These are phyloP conservation scores for Globisporangium polare DNA, from an alignment of 352 stramenopile species.

Conservation along the genomic window DNA sequence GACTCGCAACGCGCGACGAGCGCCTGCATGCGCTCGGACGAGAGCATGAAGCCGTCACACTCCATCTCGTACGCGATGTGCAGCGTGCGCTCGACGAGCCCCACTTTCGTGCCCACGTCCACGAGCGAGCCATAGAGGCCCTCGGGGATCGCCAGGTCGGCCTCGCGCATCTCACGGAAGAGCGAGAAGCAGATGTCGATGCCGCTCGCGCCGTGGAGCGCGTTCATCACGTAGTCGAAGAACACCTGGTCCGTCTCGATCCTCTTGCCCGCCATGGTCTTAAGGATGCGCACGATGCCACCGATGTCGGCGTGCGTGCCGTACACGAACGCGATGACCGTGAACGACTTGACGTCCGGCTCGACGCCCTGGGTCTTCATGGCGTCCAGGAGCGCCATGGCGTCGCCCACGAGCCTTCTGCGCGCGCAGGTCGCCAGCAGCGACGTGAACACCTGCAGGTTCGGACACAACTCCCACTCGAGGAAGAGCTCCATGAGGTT, in stretches of 20 bases:
- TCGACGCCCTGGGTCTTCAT: slow-evolving; percentile 44
- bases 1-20: slow-evolving; percentile 46
- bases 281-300: slow-evolving; percentile 40
- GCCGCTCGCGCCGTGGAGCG: slow-evolving; percentile 43
- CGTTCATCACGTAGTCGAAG: slow-evolving; percentile 61
- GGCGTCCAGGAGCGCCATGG: slow-evolving; percentile 41
- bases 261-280: slow-evolving; percentile 32
- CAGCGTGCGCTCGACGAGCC: slow-evolving; percentile 64
- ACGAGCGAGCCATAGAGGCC: slow-evolving; percentile 61
- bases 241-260: slow-evolving; percentile 50
- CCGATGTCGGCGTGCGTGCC: slow-evolving; percentile 47
- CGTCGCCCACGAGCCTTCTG: slow-evolving; percentile 49
- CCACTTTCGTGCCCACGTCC: slow-evolving; percentile 46
- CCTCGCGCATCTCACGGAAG: slow-evolving; percentile 43
- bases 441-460: slow-evolving; percentile 74
- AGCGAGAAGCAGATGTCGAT: slow-evolving; percentile 77
- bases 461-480: slow-evolving; percentile 44
- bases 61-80: slow-evolving; percentile 84
- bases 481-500: slow-evolving; percentile 70
- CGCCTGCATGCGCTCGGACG: slow-evolving; percentile 40
- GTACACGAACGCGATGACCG: slow-evolving; percentile 64
- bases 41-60: slow-evolving; percentile 63
- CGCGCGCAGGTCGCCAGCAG: slow-evolving; percentile 65
- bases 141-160: slow-evolving; percentile 40
- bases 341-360: slow-evolving; percentile 65